A percentile compares a stretch with the other conserved stretches of the same genome.
Conservation (phyloP, 2,329 filamentous ascomycete species). For the Apiospora arundinis region DNA sequence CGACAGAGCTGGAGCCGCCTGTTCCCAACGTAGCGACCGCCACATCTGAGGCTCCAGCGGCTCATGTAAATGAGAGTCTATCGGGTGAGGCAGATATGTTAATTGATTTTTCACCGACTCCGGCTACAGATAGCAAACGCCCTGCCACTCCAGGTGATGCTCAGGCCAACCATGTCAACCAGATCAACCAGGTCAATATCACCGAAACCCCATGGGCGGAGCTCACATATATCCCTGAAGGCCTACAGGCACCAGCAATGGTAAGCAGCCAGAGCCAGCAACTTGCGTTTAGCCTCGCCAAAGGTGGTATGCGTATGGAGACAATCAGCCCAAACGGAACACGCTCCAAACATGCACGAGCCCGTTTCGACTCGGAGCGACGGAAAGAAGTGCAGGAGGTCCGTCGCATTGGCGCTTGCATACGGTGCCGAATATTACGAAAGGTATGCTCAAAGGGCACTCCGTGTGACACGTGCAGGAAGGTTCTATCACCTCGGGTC, state of each 20-base stretch:
- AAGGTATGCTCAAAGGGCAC: slow-evolving; percentile 71
- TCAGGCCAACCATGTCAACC: too few relatives aligned
- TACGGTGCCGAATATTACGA: slow-evolving; percentile 68
- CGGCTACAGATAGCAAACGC: not conserved
- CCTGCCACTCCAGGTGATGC: slow-evolving; percentile 2
- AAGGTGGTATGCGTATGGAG: slow-evolving; percentile 62
- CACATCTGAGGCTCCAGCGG: not conserved
- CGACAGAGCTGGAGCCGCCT: not conserved
- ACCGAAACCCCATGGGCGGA: slow-evolving; percentile 36
- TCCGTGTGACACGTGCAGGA: slow-evolving; percentile 68
- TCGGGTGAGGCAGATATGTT: slow-evolving; percentile 38
- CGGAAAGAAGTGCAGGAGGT: slow-evolving; percentile 70
- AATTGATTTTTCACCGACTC: slow-evolving; percentile 25
- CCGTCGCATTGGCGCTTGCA: slow-evolving; percentile 69
- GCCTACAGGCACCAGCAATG: slow-evolving; percentile 38
- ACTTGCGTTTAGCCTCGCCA: slow-evolving; percentile 38
- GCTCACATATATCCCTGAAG: slow-evolving; percentile 40
- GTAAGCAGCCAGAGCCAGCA: slow-evolving; percentile 40
- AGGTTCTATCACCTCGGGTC: slow-evolving; percentile 67
- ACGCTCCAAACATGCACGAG: slow-evolving; percentile 59
- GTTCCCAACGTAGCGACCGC: not conserved
- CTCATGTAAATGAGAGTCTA: slow-evolving; percentile 15
- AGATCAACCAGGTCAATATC: not conserved
- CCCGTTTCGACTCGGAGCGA: slow-evolving; percentile 62
- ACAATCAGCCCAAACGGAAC: slow-evolving; percentile 51